Evolutionary conservation across 805 yeast genomes (phyloP), one percentile per base, ranked within the genome.

Genomic region (Pichia eremophila): DNA sequence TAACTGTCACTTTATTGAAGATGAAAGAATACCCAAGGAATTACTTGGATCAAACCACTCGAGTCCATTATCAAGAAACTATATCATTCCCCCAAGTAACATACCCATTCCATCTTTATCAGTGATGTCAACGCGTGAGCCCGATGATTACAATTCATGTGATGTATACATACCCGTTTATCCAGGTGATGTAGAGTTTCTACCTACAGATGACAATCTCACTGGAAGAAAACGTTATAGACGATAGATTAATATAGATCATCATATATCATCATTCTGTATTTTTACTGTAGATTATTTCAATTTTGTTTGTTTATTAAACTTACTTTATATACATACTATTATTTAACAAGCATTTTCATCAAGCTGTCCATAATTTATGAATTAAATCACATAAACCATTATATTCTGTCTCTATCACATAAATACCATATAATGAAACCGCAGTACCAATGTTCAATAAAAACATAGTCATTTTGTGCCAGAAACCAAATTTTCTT

Each of bases 401-500:
- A 58, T 79, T 81, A 55, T 81, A 83, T 51, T 83, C 79, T 12
- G 95, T 83, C 62, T 85, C 91, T 59, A 89, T 71, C 52, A 82
- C 72, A 66, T 89, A 93, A 46, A 91, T 70, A 51, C 98, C 99
- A 60, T 83, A 79, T 50, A 82, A 72, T 14, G 86, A 77, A 36
- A 83, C 69, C 46, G 74, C 71, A 2, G 95, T 73, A 37, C 97
- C 97, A 3, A 81, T 68, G 37, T 79, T 75, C 57, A 93, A 75
- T 48, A 88, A 63, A 52, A 73, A 74, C 72, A 79, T 69, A 48
- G 95, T 90, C 37, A 75, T 69, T 51, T 74, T 73, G 68, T 87
- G 83, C 75, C 85, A 78, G 39, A 72, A 65, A 36, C 96, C 96
- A 66, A 83, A 93, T 25, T 82, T 86, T 64, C 99, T 78, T 62